These are phyloP conservation scores for Allium fistulosum DNA, from an alignment of 106 monocot genomes.

Conservation along the genomic window DNA sequence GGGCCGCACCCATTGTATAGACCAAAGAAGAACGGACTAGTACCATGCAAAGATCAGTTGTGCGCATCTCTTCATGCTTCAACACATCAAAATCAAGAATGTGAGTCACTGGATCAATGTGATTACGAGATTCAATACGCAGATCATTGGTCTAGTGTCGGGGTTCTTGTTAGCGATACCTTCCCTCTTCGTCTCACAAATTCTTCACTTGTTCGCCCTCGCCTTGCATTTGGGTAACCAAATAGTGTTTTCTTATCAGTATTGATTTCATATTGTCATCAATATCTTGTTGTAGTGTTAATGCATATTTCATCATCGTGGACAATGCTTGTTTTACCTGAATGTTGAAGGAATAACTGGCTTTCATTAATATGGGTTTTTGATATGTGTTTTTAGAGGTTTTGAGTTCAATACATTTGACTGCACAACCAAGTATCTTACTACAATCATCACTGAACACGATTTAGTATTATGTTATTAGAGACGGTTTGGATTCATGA, in stretches of 20 bases:
- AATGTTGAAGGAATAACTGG: background rate
- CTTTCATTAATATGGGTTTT: background rate
- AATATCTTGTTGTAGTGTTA: background rate
- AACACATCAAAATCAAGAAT: constrained; percentile 6
- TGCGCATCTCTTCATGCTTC: constrained; percentile 38
- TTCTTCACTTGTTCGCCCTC: constrained; percentile 38
- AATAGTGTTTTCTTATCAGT: background rate
- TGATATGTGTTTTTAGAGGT: background rate
- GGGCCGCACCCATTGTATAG: constrained; percentile 74
- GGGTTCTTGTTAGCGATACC: constrained; percentile 67
- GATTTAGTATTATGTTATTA: background rate
- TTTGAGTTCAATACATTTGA: background rate
- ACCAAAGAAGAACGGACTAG: constrained; percentile 50
- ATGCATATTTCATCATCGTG: background rate
- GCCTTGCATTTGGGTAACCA: constrained; percentile 48
- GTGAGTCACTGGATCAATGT: constrained; percentile 43
- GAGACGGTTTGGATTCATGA: background rate
- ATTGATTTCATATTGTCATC: background rate
- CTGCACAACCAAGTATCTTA: background rate
- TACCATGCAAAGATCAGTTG: constrained; percentile 50
- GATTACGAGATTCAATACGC: constrained; percentile 80
- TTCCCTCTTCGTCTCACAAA: constrained; percentile 52
- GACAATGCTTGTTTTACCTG: background rate
- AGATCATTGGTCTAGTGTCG: constrained; percentile 65
- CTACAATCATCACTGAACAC: background rate